Evolutionary conservation across 768 basidiomycete species (phyloP).

Genomic region (Tremella fuciformis): DNA sequence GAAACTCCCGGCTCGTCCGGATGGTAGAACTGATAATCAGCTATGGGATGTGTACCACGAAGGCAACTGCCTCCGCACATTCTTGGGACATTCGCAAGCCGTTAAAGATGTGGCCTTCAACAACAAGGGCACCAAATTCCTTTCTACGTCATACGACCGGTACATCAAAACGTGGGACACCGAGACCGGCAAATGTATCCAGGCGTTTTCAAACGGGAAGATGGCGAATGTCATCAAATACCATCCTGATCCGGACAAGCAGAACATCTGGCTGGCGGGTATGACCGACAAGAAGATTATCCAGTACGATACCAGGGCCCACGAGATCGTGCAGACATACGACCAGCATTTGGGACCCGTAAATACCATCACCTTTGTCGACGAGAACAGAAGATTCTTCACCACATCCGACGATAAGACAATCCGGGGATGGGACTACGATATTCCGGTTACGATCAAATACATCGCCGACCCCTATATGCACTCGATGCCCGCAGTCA

Average conservation of each 20-base stretch:
- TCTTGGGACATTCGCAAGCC: constrained; percentile 93
- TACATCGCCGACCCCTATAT: constrained; percentile 99
- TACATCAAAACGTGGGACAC: constrained; percentile 99
- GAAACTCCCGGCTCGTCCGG: constrained; percentile 19
- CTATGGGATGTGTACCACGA: constrained; percentile 98
- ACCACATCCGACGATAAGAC: constrained; percentile 99
- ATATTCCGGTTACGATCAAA: constrained; percentile 99
- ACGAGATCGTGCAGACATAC: constrained; percentile 96
- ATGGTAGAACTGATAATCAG: constrained; percentile 54
- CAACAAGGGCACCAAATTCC: constrained; percentile 82
- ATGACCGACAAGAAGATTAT: constrained; percentile 99
- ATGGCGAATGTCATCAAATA: constrained; percentile 93
- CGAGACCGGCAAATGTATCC: constrained; percentile 92
- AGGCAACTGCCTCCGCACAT: constrained; percentile 92
- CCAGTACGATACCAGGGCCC: constrained; percentile 95
- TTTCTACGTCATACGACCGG: constrained; percentile 91
- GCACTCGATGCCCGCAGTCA: constrained; percentile 99
- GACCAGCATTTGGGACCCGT: constrained; percentile 98
- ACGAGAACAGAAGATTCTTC: constrained; percentile 94
- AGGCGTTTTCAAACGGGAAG: constrained; percentile 96
- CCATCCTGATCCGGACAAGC: constrained; percentile 94
- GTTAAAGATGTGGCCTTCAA: constrained; percentile 96
- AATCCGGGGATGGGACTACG: constrained; percentile 98
- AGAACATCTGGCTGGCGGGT: constrained; percentile 91
- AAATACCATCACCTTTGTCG: constrained; percentile 97